Base-by-base conservation (phyloP, 2,329 filamentous ascomycete genomes). In the Bertia moriformis region DNA sequence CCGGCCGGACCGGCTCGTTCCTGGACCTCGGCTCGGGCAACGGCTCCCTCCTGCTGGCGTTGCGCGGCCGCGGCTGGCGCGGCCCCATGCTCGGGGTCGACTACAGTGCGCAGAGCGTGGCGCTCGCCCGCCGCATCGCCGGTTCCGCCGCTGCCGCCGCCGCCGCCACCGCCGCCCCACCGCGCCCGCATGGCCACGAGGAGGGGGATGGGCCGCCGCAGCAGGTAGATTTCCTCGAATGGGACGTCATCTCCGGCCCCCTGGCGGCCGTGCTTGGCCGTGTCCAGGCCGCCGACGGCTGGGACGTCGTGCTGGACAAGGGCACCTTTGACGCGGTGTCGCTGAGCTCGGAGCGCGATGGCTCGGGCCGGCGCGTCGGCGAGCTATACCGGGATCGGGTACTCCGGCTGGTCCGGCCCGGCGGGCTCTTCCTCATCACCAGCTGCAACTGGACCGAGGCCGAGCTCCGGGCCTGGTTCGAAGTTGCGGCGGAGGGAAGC, bases 381-480 rank as follows among this genome's bases (percentile, higher is more conserved):
- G 84, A 93, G 55, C 68, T 69, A 3, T 98, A 98, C 61, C 71
- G 73, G 37, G 67, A 69, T 37, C 73, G 75, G 39, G 78, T 89
- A 20, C 63, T 78, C 44, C 61, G 59, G 19, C 66, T 96, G 45
- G 69, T 96, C 39, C 76, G 73, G 48, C 62, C 60, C 1, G 80
- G 78, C 1, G 85, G 85, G 0, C 65, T 85, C 18, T 72, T 96
- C 49, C 59, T 95, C 43, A 74, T 98, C 40, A 96, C 91, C 40
- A 95, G 87, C 58, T 98, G 91, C 57, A 98, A 98, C 61, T 98
- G 91, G 91, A 96, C 89, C 1, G 87, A 91, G 62, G 72, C 77
- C 30, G 91, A 98, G 64, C 60, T 98, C 50, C 65, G 70, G 43
- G 61, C 60, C 14, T 96, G 89, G 87, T 91, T 96, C 54, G 75